Evolutionary conservation across 2,329 filamentous ascomycete species (phyloP), one percentile per base, ranked within the genome.

Genomic region (Dendrostoma leiphaemia): DNA sequence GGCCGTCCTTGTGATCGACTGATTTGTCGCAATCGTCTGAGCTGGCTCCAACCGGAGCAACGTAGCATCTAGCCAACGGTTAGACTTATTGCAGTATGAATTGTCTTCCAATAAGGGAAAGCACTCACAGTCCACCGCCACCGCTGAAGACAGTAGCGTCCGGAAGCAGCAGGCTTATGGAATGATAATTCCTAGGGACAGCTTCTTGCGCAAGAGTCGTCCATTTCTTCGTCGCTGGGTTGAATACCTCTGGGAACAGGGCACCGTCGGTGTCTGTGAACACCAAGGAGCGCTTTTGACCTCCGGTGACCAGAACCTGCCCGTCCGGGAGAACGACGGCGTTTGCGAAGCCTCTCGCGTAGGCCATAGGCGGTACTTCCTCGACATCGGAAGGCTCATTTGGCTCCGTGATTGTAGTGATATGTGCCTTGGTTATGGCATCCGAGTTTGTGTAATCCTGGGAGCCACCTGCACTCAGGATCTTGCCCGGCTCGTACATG

Each of bases 401-500:
- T 4, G 67, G 63, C 34, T 60, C 65, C 2, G 64, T 69, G 24
- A 84, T 66, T 0, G 78, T 81, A 35, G 81, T 75, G 57, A 82
- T 60, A 60, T 80, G 74, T 0, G 77, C 74, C 54, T 73, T 73
- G 10, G 61, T 64, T 1, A 73, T 72, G 1, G 72, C 73, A 9
- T 62, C 46, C 9, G 66, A 68, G 49, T 70, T 60, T 24, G 72
- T 64, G 60, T 80, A 81, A 38, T 68, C 64, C 0, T 70, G 65
- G 1, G 74, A 69, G 9, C 79, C 80, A 35, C 80, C 79, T 6
- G 71, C 65, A 0, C 75, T 74, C 7, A 82, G 67, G 24, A 82
- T 81, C 61, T 78, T 77, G 24, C 79, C 79, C 41, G 78, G 77
- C 60, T 82, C 79, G 59, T 76, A 81, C 77, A 82, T 80, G 52